Base-by-base conservation (phyloP, 2,329 filamentous ascomycete species). In the Aspergillus proliferans region DNA sequence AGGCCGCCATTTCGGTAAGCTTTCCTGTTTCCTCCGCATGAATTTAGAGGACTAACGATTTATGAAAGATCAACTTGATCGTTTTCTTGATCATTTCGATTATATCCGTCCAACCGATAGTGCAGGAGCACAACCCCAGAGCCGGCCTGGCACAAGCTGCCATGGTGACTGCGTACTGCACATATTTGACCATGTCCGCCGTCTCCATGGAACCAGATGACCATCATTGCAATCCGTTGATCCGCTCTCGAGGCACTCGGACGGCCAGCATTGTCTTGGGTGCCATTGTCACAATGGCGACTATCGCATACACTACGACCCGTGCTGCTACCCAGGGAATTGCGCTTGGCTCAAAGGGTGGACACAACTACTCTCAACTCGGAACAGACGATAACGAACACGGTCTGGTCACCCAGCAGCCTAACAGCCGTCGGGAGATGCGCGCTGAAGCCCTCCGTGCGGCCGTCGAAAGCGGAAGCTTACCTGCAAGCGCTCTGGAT, bases 181-280 rank as follows among this genome's bases (percentile, higher is more conserved):
- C 93, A 40, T 98, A 98, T 66, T 82, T 98, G 48, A 98, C 93
- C 58, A 89, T 98, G 84, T 96, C 91, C 2, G 93, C 93, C 22
- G 93, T 98, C 1, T 95, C 90, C 48, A 97, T 98, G 93, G 92
- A 98, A 63, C 93, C 93, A 0, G 92, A 97, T 68, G 84, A 96
- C 74, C 86, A 88, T 60, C 81, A 88, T 56, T 98, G 93, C 81
- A 98, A 98, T 71, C 93, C 93, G 7, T 79, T 98, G 28, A 78
- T 96, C 52, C 73, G 82, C 47, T 91, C 90, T 6, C 87, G 87
- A 53, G 90, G 88, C 52, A 93, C 92, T 8, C 83, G 93, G 53
- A 94, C 87, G 6, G 93, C 90, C 1, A 95, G 90, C 24, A 84
- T 97, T 51, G 83, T 98, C 44, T 82, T 98, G 55, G 93, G 93